A percentile compares a stretch with the other conserved stretches of the same genome.
Conservation (phyloP, 1,284 basidiomycete genomes). For the Microbotryum saponariae region DNA sequence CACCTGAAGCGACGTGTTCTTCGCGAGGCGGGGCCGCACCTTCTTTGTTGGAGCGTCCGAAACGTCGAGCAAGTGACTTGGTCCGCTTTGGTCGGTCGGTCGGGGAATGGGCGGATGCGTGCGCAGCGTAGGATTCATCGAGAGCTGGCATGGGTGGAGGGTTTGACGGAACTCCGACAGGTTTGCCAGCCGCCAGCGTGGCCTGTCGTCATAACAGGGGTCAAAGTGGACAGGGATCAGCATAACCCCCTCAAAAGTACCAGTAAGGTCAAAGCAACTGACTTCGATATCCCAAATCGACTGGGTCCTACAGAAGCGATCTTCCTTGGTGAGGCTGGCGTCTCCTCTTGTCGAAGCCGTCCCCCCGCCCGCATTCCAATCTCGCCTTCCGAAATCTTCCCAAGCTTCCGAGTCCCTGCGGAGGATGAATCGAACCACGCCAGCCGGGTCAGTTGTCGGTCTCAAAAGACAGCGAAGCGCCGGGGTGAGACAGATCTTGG, state of each 20-base stretch:
- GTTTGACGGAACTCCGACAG: slow-evolving; percentile 16
- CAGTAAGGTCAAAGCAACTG: not conserved
- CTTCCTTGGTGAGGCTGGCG: slow-evolving; percentile 22
- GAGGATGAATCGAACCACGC: not conserved
- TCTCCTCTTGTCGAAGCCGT: slow-evolving; percentile 11
- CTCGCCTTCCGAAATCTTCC: slow-evolving; percentile 29
- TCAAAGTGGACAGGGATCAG: not conserved
- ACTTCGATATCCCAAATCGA: slow-evolving; percentile 35
- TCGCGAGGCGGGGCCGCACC: not conserved
- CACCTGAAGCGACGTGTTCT: not conserved
- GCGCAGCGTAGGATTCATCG: slow-evolving; percentile 2
- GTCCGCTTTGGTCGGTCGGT: slow-evolving; percentile 28
- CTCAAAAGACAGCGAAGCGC: not conserved
- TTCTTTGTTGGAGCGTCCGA: slow-evolving; percentile 7
- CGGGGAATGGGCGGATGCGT: not conserved
- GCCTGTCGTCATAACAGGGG: slow-evolving; percentile 10
- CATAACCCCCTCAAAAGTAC: not conserved
- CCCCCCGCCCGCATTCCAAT: slow-evolving; percentile 10
- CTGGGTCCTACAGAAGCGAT: slow-evolving; percentile 22
- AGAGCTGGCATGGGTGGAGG: slow-evolving; percentile 25
- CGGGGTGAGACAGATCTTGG: not conserved
- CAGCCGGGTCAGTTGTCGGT: not conserved
- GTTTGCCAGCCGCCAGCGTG: slow-evolving; percentile 28
- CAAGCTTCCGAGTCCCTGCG: slow-evolving; percentile 28
- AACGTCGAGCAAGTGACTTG: slow-evolving; percentile 28